phyloP scores from a whole-genome alignment of 352 stramenopile genomes.

The Pythium dissimile region DNA sequence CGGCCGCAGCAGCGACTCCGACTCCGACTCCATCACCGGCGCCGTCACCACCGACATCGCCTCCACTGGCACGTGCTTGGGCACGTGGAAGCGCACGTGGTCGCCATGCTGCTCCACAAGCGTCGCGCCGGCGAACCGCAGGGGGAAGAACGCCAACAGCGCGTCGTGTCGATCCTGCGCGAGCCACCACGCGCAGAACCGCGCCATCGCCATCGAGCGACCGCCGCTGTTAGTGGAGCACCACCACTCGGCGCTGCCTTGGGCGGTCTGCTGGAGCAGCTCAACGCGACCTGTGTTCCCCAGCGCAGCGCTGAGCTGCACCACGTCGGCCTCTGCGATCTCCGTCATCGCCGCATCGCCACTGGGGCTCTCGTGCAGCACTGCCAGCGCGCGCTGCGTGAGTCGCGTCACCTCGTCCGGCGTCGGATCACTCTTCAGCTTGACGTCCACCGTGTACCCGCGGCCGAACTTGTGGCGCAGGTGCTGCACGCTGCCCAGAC shows the following conservation, averaged over 20 bases:
- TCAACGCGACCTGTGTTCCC: not conserved
- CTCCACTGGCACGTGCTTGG: conserved; percentile 10
- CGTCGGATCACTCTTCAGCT: conserved; percentile 38
- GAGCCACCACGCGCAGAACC: conserved; percentile 20
- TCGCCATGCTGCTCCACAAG: conserved; percentile 68
- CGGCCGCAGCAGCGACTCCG: conserved; percentile 7
- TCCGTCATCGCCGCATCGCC: not conserved
- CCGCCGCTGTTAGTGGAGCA: not conserved
- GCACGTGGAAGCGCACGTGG: conserved; percentile 27
- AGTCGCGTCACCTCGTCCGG: conserved; percentile 7
- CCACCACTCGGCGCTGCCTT: conserved; percentile 2
- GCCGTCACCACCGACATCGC: not conserved
- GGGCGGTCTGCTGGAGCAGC: not conserved
- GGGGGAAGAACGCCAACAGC: conserved; percentile 7
- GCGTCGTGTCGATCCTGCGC: conserved; percentile 14
- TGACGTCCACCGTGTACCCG: conserved; percentile 82
- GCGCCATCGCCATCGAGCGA: conserved; percentile 1
- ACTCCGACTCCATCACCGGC: not conserved
- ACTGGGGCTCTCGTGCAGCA: too few relatives aligned
- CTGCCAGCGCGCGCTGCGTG: not conserved
- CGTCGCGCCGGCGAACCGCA: conserved; percentile 10
- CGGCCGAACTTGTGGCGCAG: conserved; percentile 91
- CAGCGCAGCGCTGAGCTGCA: conserved; percentile 3
- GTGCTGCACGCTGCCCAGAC: conserved; percentile 72
- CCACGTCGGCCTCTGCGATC: conserved; percentile 4